phyloP scores from a whole-genome alignment of 331 rosid species.

The Pyracantha coccinea region DNA sequence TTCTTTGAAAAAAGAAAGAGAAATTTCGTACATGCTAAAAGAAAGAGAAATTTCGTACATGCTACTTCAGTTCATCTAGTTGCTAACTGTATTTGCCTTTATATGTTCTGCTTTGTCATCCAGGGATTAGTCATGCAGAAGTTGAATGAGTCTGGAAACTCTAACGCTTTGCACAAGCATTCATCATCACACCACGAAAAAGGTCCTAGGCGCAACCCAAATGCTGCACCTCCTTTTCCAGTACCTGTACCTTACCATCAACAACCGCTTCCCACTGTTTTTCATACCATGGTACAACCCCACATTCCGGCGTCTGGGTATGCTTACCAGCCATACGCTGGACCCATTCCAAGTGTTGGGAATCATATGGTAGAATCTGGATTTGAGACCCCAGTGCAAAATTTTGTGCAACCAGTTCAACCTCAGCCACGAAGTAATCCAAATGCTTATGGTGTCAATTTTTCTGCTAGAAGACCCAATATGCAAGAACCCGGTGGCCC shows the following conservation, averaged over 20 bases:
- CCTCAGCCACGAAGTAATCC: conserved; percentile 57
- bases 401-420: conserved; percentile 50
- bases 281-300: conserved; percentile 58
- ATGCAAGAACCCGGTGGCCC: conserved; percentile 59
- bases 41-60: neutral
- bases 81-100: neutral
- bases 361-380: conserved; percentile 47
- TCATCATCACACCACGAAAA: conserved; percentile 50
- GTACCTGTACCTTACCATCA: conserved; percentile 53
- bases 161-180: conserved; percentile 37
- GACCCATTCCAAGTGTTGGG: conserved; percentile 54
- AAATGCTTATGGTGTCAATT: conserved; percentile 39
- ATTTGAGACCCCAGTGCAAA: conserved; percentile 46
- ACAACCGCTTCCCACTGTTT: conserved; percentile 41
- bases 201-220: conserved; percentile 50
- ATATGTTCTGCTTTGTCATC: conserved; percentile 13
- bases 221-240: conserved; percentile 49
- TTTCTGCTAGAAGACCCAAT: conserved; percentile 55
- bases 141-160: conserved; percentile 53
- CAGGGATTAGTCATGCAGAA: conserved; percentile 44
- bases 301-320: conserved; percentile 61
- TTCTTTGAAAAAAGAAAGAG: neutral
- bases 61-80: neutral
- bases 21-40: neutral
- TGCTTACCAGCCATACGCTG: conserved; percentile 53